phyloP scores from a whole-genome alignment of 1,284 basidiomycete species.

The Ceratobasidium sp. region DNA sequence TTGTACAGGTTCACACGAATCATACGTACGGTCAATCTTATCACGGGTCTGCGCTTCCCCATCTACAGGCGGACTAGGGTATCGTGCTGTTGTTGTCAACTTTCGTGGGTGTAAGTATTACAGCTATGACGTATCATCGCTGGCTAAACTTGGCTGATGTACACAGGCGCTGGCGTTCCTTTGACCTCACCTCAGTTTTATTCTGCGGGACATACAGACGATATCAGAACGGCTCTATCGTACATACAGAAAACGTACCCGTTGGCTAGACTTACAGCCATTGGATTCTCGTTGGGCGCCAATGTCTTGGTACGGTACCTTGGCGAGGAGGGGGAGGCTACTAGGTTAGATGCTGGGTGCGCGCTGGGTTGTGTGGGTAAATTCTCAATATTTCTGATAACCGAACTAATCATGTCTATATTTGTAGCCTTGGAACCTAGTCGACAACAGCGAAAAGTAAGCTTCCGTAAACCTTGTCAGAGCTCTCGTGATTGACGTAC shows the following conservation, averaged over 20 bases:
- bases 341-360: slow-evolving; percentile 82
- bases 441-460: slow-evolving; percentile 69
- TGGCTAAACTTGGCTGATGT: slow-evolving; percentile 58
- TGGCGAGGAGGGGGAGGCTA: slow-evolving; percentile 85
- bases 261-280: slow-evolving; percentile 83
- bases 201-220: slow-evolving; percentile 88
- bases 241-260: slow-evolving; percentile 85
- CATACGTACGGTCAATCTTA: slow-evolving; percentile 87
- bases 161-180: slow-evolving; percentile 70
- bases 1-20: slow-evolving; percentile 82
- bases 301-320: slow-evolving; percentile 94
- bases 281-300: slow-evolving; percentile 96
- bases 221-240: slow-evolving; percentile 85
- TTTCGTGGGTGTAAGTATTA: slow-evolving; percentile 85
- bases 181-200: slow-evolving; percentile 77
- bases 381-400: slow-evolving; percentile 44
- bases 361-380: slow-evolving; percentile 82
- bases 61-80: slow-evolving; percentile 84
- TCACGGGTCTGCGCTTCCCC: slow-evolving; percentile 77
- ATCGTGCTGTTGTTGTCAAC: slow-evolving; percentile 89
- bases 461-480: background rate
- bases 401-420: slow-evolving; percentile 32
- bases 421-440: slow-evolving; percentile 81
- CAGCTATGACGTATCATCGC: slow-evolving; percentile 24
- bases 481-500: background rate